phyloP scores from a whole-genome alignment of 805 yeast genomes.

The Kluyveromyces nonfermentans region DNA sequence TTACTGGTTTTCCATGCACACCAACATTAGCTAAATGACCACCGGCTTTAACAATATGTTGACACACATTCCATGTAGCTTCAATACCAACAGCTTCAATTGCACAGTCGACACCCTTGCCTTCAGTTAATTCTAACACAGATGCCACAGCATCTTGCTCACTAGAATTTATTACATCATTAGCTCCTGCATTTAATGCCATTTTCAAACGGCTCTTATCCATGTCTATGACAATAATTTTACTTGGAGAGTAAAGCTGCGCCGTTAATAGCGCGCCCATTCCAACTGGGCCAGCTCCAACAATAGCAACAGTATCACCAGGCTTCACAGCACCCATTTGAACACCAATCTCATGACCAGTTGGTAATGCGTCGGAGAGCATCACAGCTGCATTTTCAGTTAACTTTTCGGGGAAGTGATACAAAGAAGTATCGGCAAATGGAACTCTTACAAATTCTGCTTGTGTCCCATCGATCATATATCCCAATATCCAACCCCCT shows the following conservation, averaged over 20 bases:
- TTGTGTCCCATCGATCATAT: constrained; percentile 73
- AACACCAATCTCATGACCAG: constrained; percentile 70
- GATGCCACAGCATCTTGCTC: constrained; percentile 24
- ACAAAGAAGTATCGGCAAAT: constrained; percentile 69
- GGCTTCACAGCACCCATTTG: constrained; percentile 53
- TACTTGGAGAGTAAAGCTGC: constrained; percentile 44
- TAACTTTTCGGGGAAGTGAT: constrained; percentile 81
- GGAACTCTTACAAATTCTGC: constrained; percentile 90
- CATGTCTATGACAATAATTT: constrained; percentile 44
- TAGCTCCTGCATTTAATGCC: constrained; percentile 60
- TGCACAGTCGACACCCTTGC: constrained; percentile 49
- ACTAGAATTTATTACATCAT: constrained; percentile 43
- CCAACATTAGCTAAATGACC: constrained; percentile 62
- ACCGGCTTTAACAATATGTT: constrained; percentile 45
- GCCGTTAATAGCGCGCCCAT: constrained; percentile 71
- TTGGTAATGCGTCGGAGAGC: constrained; percentile 42
- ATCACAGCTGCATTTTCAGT: constrained; percentile 66
- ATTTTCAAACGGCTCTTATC: constrained; percentile 56
- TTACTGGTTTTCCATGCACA: constrained; percentile 37
- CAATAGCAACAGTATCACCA: constrained; percentile 62
- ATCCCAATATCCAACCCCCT: constrained; percentile 68
- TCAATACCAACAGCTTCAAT: constrained; percentile 60
- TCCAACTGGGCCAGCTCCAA: constrained; percentile 82
- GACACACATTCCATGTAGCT: constrained; percentile 49
- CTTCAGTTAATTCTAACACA: constrained; percentile 26